phyloP scores from a whole-genome alignment of 768 basidiomycete species.

The Suillus subalutaceus region DNA sequence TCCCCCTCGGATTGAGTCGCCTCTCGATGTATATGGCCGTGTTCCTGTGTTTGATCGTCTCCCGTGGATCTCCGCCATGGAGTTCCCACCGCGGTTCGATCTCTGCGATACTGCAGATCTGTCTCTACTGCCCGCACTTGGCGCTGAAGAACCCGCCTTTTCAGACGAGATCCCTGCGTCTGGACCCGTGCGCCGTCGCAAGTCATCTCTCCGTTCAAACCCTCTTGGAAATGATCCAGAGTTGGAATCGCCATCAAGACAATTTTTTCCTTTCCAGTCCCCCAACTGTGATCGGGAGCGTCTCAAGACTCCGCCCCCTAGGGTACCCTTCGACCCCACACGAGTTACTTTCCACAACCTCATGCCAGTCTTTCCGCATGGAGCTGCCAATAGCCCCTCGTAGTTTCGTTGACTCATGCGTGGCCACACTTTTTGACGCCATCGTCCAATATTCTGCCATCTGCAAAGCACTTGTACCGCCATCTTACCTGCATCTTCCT shows the following conservation, averaged over 20 bases:
- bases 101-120: conserved; percentile 67
- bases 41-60: conserved; percentile 58
- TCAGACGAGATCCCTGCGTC: conserved; percentile 30
- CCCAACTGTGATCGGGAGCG: conserved; percentile 19
- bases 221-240: conserved; percentile 41
- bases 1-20: conserved; percentile 43
- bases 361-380: conserved; percentile 57
- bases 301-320: conserved; percentile 38
- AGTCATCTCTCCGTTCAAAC: conserved; percentile 52
- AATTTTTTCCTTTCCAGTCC: conserved; percentile 29
- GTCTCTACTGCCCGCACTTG: conserved; percentile 50
- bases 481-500: conserved; percentile 34
- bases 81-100: conserved; percentile 46
- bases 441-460: conserved; percentile 14
- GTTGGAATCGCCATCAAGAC: conserved; percentile 19
- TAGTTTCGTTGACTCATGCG: conserved; percentile 12
- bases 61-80: conserved; percentile 68
- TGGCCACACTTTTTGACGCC: conserved; percentile 3
- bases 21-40: conserved; percentile 36
- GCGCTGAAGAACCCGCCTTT: conserved; percentile 24
- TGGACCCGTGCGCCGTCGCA: conserved; percentile 64
- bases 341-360: conserved; percentile 58
- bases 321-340: conserved; percentile 47
- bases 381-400: conserved; percentile 18
- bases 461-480: conserved; percentile 24